Base-by-base conservation (phyloP, 176 grass and related monocot genomes). In the Urochloa ruziziensis region DNA sequence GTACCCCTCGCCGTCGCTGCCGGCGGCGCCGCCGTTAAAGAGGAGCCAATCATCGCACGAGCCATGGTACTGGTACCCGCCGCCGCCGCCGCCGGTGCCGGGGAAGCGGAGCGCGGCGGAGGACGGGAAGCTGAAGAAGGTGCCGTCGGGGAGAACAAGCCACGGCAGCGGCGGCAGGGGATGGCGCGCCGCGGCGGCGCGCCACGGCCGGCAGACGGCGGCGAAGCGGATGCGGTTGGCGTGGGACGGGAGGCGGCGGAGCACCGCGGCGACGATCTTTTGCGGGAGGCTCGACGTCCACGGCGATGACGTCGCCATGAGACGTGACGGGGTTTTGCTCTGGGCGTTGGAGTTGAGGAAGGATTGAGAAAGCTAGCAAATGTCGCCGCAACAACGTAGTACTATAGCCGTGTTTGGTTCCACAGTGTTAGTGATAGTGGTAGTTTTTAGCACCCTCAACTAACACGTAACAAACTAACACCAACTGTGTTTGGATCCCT, bases 181-280 rank as follows among this genome's bases (percentile, higher is more conserved):
- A 11, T 51, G 60, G 18, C 0, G 17, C 3, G 0, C 0, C 16
- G 28, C 10, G 0, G 28, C 28, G 29, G 77, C 43, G 42, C 77
- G 60, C 42, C 77, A 65, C 44, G 6, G 6, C 1, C 10, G 6
- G 77, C 60, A 79, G 28, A 79, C 59, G 4, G 76, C 76, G 40
- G 59, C 27, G 59, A 79, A 79, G 76, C 76, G 76, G 58, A 79
- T 10, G 18, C 28, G 59, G 27, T 79, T 40, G 17, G 29, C 42
- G 27, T 64, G 76, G 18, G 59, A 47, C 2, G 58, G 59, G 28
- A 79, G 76, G 59, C 25, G 17, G 76, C 76, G 59, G 9, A 63
- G 76, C 16, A 79, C 7, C 16, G 27, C 27, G 37, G 8, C 0
- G n/a, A 16, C 8, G 4, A 32, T 0, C 24, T 62, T 18, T 1